Conservation (phyloP, 2,329 filamentous ascomycete genomes). For the Epicoccum nigrum region DNA sequence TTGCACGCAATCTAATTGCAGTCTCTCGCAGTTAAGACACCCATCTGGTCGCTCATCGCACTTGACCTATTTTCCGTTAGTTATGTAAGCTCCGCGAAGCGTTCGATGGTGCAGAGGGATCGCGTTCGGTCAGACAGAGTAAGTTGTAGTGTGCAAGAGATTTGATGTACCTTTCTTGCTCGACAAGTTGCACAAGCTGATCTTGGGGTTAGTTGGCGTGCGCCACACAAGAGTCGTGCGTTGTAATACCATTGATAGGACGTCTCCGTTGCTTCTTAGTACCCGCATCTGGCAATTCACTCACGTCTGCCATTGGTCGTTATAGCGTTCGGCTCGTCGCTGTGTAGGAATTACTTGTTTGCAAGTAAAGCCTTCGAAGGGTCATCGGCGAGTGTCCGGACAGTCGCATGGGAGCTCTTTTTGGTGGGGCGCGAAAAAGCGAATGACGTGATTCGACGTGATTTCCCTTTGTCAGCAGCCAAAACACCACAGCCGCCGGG, state of each 20-base stretch:
- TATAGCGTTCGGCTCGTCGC: slow-evolving; percentile 21
- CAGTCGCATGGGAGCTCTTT: slow-evolving; percentile 11
- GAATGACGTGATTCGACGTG: slow-evolving; percentile 12
- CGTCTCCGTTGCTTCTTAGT: slow-evolving; percentile 34
- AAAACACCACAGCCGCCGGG: too few species aligned
- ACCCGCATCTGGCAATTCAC: slow-evolving; percentile 17
- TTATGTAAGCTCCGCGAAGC: too few species aligned
- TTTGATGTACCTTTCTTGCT: slow-evolving; percentile 24
- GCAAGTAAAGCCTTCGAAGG: slow-evolving; percentile 9
- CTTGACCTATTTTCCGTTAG: slow-evolving; percentile 33
- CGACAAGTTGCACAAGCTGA: slow-evolving; percentile 30
- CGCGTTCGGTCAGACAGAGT: too few species aligned
- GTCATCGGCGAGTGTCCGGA: slow-evolving; percentile 15
- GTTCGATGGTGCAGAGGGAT: too few species aligned
- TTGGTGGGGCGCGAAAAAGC: slow-evolving; percentile 15
- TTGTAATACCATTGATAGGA: slow-evolving; percentile 31
- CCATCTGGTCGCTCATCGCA: slow-evolving; percentile 41
- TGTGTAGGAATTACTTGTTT: slow-evolving; percentile 4
- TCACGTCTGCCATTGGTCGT: slow-evolving; percentile 13
- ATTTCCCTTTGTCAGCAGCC: not conserved
- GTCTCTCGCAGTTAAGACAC: slow-evolving; percentile 39
- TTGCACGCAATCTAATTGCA: slow-evolving; percentile 39
- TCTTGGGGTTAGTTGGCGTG: slow-evolving; percentile 12
- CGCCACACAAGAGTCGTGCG: not conserved
- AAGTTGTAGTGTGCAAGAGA: not conserved